Evolutionary conservation across 1,139 yeast species (phyloP).

Genomic region (Nakaseomyces delphensis): DNA sequence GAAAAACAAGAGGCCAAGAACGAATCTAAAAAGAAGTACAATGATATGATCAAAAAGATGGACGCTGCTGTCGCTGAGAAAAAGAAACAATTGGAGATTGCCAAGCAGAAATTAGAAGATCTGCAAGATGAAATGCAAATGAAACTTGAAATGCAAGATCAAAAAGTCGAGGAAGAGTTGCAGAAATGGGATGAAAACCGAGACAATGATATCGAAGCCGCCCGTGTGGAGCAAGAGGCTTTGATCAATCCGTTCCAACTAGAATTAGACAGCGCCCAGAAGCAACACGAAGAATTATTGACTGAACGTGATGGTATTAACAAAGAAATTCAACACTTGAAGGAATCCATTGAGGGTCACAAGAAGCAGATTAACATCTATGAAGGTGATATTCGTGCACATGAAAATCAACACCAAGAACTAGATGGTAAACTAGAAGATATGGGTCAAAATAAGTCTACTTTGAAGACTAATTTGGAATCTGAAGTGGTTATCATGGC

Average conservation of each 20-base stretch:
- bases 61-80: constrained; percentile 26
- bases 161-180: constrained; percentile 24
- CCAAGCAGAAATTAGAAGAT: constrained; percentile 19
- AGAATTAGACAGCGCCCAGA: constrained; percentile 25
- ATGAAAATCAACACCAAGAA: constrained; percentile 20
- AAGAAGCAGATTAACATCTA: constrained; percentile 22
- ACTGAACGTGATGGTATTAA: constrained; percentile 23
- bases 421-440: constrained; percentile 18
- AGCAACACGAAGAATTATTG: constrained; percentile 21
- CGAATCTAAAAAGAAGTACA: constrained; percentile 26
- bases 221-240: constrained; percentile 25
- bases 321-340: constrained; percentile 21
- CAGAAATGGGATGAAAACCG: constrained; percentile 31
- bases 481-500: constrained; percentile 18
- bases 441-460: constrained; percentile 16
- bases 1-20: constrained; percentile 21
- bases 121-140: constrained; percentile 24
- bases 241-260: constrained; percentile 24
- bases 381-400: constrained; percentile 18
- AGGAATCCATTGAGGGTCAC: constrained; percentile 21
- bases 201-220: constrained; percentile 29
- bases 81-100: constrained; percentile 28
- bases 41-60: constrained; percentile 25
- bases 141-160: constrained; percentile 17
- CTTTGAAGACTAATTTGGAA: constrained; percentile 16